Conservation (phyloP, 2,329 filamentous ascomycete genomes). For the Dactylellina leptospora region DNA sequence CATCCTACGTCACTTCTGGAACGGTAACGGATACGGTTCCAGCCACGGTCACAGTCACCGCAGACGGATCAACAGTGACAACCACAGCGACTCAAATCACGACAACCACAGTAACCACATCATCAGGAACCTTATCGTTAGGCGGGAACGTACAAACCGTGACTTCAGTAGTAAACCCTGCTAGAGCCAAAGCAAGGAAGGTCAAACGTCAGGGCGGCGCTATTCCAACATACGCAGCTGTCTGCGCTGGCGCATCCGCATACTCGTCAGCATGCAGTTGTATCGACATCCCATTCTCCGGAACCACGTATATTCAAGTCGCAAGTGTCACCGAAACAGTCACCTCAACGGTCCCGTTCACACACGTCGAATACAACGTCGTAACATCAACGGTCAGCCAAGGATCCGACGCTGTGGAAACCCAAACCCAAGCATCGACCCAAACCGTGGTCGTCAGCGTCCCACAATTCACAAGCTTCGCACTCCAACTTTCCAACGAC, state of each 20-base stretch:
- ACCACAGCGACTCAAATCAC: background rate
- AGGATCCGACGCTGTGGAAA: background rate
- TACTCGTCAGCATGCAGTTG: conserved; percentile 57
- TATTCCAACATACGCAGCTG: conserved; percentile 56
- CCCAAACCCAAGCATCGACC: conserved; percentile 5
- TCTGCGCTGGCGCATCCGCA: conserved; percentile 49
- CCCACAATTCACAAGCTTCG: conserved; percentile 13
- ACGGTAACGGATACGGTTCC: conserved; percentile 6
- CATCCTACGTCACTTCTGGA: background rate
- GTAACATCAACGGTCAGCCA: background rate
- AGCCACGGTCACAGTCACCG: conserved; percentile 3
- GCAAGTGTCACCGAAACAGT: conserved; percentile 47
- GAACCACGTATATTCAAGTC: conserved; percentile 49
- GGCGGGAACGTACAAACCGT: conserved; percentile 4
- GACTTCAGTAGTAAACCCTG: background rate
- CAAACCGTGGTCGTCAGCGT: background rate
- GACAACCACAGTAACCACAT: background rate
- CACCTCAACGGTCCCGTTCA: conserved; percentile 3
- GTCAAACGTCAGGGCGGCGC: conserved; percentile 6
- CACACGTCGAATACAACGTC: conserved; percentile 3
- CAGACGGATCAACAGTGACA: background rate
- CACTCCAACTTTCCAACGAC: conserved; percentile 21
- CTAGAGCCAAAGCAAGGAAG: background rate
- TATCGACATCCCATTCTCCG: conserved; percentile 51
- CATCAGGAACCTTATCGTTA: conserved; percentile 5